Conservation (phyloP, 768 basidiomycete genomes). For the Agaricus subrufescens region DNA sequence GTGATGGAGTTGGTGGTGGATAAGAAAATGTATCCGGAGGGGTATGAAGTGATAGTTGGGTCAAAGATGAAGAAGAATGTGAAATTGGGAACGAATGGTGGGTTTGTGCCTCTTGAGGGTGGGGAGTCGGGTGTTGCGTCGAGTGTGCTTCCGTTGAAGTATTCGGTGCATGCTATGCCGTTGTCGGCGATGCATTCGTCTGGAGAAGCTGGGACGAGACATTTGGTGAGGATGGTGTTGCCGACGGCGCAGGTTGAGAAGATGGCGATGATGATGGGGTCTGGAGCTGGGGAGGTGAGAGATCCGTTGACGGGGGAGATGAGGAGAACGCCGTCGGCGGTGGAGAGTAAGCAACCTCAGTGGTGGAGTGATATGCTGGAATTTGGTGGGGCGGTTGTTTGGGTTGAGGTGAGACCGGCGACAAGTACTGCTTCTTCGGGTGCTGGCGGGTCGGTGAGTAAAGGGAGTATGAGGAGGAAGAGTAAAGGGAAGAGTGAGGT, state of each 20-base stretch:
- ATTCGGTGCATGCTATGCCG: constrained; percentile 71
- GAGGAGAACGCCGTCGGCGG: constrained; percentile 37
- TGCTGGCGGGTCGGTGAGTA: constrained; percentile 5
- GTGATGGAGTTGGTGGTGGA: constrained; percentile 80
- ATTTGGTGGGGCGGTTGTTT: constrained; percentile 37
- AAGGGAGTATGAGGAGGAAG: constrained; percentile 20
- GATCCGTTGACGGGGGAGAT: constrained; percentile 80
- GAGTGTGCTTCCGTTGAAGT: constrained; percentile 46
- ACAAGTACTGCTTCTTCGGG: constrained; percentile 7
- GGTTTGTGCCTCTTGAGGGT: constrained; percentile 9
- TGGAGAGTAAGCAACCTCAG: constrained; percentile 42
- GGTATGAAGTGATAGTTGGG: constrained; percentile 53
- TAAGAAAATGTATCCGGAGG: constrained; percentile 72
- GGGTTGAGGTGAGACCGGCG: constrained; percentile 50
- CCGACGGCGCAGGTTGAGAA: constrained; percentile 80
- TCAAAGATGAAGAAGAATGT: constrained; percentile 37
- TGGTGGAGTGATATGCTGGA: constrained; percentile 59
- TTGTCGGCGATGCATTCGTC: constrained; percentile 80
- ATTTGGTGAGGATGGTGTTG: constrained; percentile 71
- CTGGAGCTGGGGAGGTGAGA: constrained; percentile 54
- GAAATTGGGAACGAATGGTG: constrained; percentile 16
- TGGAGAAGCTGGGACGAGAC: constrained; percentile 53
- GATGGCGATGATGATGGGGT: constrained; percentile 29
- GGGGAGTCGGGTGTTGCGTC: constrained; percentile 14
- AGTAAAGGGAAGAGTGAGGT: constrained; percentile 16